These are phyloP conservation scores for Quillaja saponaria DNA, from an alignment of 306 rosid genomes.

Conservation along the genomic window DNA sequence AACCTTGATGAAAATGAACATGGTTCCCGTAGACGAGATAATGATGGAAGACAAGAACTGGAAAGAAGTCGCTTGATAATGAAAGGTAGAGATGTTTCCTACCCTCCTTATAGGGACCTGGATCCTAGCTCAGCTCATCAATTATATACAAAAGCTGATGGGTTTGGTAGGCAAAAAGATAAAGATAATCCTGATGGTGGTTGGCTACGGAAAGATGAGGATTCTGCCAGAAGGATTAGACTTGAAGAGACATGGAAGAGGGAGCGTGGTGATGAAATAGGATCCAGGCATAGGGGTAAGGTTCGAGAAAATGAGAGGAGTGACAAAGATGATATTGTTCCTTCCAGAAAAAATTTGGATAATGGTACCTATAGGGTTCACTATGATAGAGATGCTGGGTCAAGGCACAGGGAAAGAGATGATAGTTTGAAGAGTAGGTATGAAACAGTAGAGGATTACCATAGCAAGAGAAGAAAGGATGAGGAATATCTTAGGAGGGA, in stretches of 20 bases:
- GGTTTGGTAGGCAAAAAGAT: conserved; percentile 72
- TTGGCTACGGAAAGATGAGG: conserved; percentile 80
- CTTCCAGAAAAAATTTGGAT: conserved; percentile 67
- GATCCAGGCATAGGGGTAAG: conserved; percentile 62
- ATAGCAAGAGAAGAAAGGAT: conserved; percentile 84
- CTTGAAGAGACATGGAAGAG: conserved; percentile 86
- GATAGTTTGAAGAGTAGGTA: conserved; percentile 72
- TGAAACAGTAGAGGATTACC: conserved; percentile 74
- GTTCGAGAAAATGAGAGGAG: conserved; percentile 74
- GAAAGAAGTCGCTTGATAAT: conserved; percentile 57
- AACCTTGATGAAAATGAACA: conserved; percentile 66
- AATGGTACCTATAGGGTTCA: conserved; percentile 80
- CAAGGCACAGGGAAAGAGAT: conserved; percentile 84
- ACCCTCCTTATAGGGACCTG: conserved; percentile 67
- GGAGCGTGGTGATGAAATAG: conserved; percentile 61
- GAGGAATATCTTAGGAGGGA: conserved; percentile 81
- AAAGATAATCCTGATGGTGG: conserved; percentile 70
- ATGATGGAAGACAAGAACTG: conserved; percentile 63
- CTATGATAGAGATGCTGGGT: conserved; percentile 77
- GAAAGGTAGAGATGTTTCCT: conserved; percentile 69
- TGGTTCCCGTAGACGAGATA: conserved; percentile 56
- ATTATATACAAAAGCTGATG: conserved; percentile 64
- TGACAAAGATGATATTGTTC: conserved; percentile 66
- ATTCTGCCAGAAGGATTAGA: conserved; percentile 70
- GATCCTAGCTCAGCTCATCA: conserved; percentile 66